Evolutionary conservation across 2,329 filamentous ascomycete species (phyloP).

Genomic region (Claviceps quebecensis): DNA sequence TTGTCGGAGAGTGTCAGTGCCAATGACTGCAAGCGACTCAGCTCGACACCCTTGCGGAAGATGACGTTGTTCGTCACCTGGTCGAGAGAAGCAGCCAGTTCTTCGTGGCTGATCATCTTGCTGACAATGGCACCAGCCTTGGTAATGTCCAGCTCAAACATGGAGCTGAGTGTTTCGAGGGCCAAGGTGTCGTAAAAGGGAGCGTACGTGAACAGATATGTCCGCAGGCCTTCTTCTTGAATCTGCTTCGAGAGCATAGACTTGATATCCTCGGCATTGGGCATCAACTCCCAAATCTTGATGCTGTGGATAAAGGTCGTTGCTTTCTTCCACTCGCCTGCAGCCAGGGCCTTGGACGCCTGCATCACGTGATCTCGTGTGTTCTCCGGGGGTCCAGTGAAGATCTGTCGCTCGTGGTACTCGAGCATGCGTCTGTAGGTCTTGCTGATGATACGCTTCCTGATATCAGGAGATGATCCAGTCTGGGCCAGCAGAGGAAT

Average conservation of each 20-base stretch:
- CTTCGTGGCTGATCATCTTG: constrained; percentile 99
- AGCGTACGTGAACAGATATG: constrained; percentile 98
- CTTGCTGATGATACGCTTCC: constrained; percentile 97
- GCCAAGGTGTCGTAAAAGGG: constrained; percentile 97
- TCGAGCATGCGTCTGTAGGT: constrained; percentile 98
- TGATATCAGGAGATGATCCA: constrained; percentile 89
- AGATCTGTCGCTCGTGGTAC: constrained; percentile 98
- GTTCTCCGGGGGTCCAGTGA: constrained; percentile 96
- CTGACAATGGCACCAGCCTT: constrained; percentile 93
- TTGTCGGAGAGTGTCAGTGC: constrained; percentile 92
- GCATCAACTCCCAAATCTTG: constrained; percentile 99
- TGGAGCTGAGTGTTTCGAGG: constrained; percentile 67
- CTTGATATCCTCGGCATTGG: constrained; percentile 87
- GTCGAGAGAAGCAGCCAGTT: constrained; percentile 88
- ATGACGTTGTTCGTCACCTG: constrained; percentile 96
- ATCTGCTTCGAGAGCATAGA: constrained; percentile 94
- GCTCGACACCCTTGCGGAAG: constrained; percentile 98
- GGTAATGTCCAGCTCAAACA: constrained; percentile 87
- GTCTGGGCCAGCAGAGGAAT: constrained; percentile 95
- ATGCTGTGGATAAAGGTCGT: constrained; percentile 89
- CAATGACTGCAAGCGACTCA: constrained; percentile 88
- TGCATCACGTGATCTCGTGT: constrained; percentile 99
- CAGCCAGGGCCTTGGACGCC: constrained; percentile 89
- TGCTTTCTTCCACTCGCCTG: constrained; percentile 97
- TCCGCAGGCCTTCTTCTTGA: constrained; percentile 94